Evolutionary conservation across 805 yeast genomes (phyloP).

Genomic region (Ascoidea tarda): DNA sequence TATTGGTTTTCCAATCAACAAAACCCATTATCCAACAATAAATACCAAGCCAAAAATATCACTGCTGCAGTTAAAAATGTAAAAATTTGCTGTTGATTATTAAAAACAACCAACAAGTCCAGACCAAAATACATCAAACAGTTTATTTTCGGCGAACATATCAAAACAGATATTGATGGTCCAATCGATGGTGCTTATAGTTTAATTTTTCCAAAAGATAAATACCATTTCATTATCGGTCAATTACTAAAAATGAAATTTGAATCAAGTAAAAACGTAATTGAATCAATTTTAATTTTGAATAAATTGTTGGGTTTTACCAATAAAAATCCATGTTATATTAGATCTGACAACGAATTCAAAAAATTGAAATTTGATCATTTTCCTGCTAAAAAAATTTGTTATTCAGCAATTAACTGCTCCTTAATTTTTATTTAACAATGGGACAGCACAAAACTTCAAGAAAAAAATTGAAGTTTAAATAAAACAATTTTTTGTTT

Average conservation of each 20-base stretch:
- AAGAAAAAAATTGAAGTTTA: no score
- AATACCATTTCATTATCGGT: background rate
- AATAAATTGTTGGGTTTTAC: background rate
- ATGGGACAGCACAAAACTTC: background rate
- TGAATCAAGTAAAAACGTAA: background rate
- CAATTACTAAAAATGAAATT: background rate
- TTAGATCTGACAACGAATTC: background rate
- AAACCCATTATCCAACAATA: background rate
- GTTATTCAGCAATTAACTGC: background rate
- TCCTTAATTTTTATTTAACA: background rate
- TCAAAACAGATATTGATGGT: background rate
- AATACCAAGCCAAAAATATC: background rate
- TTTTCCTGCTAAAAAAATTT: background rate
- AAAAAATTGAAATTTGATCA: no score
- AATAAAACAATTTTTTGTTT: background rate
- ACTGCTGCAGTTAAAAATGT: background rate
- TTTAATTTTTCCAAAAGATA: background rate
- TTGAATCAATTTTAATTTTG: background rate
- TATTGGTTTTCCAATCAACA: background rate
- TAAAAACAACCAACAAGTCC: no score
- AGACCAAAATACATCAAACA: background rate
- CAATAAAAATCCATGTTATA: background rate
- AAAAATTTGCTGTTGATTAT: background rate
- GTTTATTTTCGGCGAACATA: background rate
- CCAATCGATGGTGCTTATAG: background rate